phyloP scores from a whole-genome alignment of 192 early-diverging fungal species.

The Coemansia guatemalensis region DNA sequence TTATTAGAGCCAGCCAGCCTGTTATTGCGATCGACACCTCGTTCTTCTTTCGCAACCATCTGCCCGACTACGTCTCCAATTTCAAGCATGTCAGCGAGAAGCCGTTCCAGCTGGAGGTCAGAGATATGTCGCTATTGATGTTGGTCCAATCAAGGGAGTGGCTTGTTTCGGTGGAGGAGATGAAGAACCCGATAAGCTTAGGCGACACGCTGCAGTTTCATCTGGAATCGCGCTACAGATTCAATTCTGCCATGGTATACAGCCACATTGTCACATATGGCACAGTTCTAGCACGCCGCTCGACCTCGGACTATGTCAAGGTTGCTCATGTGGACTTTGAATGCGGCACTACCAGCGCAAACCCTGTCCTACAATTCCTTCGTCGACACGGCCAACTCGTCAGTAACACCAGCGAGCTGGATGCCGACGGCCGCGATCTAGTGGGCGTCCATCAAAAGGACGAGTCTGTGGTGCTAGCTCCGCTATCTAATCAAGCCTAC shows the following conservation, averaged over 20 bases:
- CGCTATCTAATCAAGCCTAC: slow-evolving; percentile 75
- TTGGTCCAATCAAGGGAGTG: slow-evolving; percentile 82
- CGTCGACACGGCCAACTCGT: slow-evolving; percentile 67
- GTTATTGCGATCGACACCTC: slow-evolving; percentile 75
- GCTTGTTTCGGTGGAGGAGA: slow-evolving; percentile 55
- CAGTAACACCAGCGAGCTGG: slow-evolving; percentile 67
- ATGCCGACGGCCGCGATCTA: slow-evolving; percentile 52
- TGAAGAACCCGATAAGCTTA: neutral
- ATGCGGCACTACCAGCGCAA: slow-evolving; percentile 65
- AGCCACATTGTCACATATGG: slow-evolving; percentile 65
- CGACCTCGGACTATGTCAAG: slow-evolving; percentile 63
- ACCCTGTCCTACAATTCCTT: slow-evolving; percentile 81
- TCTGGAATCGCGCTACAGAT: slow-evolving; percentile 66
- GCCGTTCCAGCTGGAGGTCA: slow-evolving; percentile 67
- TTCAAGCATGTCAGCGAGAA: slow-evolving; percentile 79
- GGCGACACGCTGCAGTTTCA: slow-evolving; percentile 70
- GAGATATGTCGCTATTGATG: slow-evolving; percentile 67
- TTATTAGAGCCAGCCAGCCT: slow-evolving; percentile 59
- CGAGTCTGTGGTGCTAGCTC: slow-evolving; percentile 71
- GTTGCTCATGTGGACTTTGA: slow-evolving; percentile 80
- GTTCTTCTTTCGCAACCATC: slow-evolving; percentile 84
- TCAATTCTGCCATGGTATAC: slow-evolving; percentile 58
- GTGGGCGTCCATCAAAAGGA: slow-evolving; percentile 51
- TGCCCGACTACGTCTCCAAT: slow-evolving; percentile 72
- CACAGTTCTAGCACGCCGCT: slow-evolving; percentile 53